Base-by-base conservation (phyloP, 176 grass and related monocot genomes). In the Ensete glaucum region DNA sequence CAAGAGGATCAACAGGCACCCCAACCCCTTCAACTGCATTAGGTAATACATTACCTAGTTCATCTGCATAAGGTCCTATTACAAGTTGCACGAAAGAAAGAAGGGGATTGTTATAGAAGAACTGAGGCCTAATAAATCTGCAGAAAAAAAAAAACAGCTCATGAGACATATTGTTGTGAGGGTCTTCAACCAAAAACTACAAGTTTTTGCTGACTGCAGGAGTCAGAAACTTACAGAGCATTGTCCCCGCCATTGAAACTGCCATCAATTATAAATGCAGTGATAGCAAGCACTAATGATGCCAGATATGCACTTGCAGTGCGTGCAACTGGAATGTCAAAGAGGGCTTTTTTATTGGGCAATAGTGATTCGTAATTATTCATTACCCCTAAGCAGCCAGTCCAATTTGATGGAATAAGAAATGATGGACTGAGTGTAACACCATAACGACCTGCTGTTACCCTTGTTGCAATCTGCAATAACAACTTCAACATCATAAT, bases 41-140 rank as follows among this genome's bases (percentile, higher is more conserved):
- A 2, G 94, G 94, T n/a, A 98, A 85, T 79, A 98, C 94, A 92
- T 98, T 98, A 51, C 94, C 94, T 52, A 93, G 87, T 74, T 98
- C 94, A 87, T 98, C 94, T 1, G 94, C 86, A 73, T 98, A 98
- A 11, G 94, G 94, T 0, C 94, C 94, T 70, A 98, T 87, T 72
- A 93, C 94, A 65, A 85, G 68, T 87, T 98, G 94, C 80, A 98
- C 80, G 73, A 98, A 93, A 60, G 94, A 98, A 13, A 98, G 86
- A 80, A 98, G 84, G 57, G 94, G 90, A 77, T 98, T 98, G 86
- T 93, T 98, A 79, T 98, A 98, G 88, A 98, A 98, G 79, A 98
- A 98, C 77, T 82, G 87, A 53, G 94, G 90, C 50, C 88, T 82
- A 77, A 98, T 78, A 84, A 91, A 98, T 85, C 90, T 97, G 83